phyloP scores from a whole-genome alignment of 75 land plant species.

The Picea sitchensis region DNA sequence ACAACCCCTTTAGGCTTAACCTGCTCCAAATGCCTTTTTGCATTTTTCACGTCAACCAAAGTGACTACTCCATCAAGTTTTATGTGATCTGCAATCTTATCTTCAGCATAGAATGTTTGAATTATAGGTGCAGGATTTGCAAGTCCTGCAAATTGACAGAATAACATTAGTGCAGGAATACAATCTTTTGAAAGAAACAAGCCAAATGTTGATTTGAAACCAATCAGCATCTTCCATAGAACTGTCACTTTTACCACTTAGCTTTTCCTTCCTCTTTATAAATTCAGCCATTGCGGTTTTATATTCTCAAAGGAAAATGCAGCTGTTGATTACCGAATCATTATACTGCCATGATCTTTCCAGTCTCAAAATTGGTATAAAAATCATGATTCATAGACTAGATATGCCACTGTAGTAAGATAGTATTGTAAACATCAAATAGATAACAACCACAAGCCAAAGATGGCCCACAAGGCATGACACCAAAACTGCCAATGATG shows the following conservation, averaged over 20 bases:
- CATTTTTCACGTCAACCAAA: constrained; percentile 97
- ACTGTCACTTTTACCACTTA: neutral
- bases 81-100: constrained; percentile 71
- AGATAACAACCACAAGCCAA: too few species aligned
- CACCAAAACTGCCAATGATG: too few species aligned
- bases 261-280: neutral
- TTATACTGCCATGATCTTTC: neutral
- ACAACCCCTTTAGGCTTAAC: constrained; percentile 91
- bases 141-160: constrained; percentile 55
- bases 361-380: neutral
- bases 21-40: constrained; percentile 73
- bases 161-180: neutral
- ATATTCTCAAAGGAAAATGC: neutral
- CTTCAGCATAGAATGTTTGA: constrained; percentile 96
- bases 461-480: too few species aligned
- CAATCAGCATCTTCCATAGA: neutral
- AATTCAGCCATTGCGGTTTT: neutral
- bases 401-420: too few species aligned
- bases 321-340: neutral
- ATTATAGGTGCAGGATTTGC: constrained; percentile 99
- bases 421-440: too few species aligned
- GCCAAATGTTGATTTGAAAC: neutral
- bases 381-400: too few species aligned
- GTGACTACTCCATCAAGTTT: constrained; percentile 99
- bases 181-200: neutral